phyloP scores from a whole-genome alignment of 352 stramenopile genomes.

The Phytophthora pseudosyringae region DNA sequence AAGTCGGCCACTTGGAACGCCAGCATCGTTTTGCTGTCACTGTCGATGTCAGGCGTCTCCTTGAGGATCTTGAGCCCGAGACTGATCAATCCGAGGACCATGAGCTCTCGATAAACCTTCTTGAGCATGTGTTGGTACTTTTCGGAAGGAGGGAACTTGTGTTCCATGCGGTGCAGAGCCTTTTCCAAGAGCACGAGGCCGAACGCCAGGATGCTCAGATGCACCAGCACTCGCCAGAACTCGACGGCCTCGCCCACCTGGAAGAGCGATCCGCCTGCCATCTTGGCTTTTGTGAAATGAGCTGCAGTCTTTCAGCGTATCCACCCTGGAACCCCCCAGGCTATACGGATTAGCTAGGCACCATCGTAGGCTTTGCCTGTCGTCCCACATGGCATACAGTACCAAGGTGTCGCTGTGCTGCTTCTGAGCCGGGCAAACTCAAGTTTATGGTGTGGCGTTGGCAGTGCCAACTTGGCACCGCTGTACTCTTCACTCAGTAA shows the following conservation, averaged over 20 bases:
- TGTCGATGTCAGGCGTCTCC: slow-evolving; percentile 37
- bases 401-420: neutral
- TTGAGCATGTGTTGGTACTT: slow-evolving; percentile 75
- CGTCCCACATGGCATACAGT: neutral
- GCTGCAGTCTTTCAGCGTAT: slow-evolving; percentile 5
- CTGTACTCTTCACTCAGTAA: neutral
- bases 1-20: slow-evolving; percentile 61
- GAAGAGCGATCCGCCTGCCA: slow-evolving; percentile 49
- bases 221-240: slow-evolving; percentile 51
- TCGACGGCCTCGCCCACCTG: slow-evolving; percentile 58
- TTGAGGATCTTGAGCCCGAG: slow-evolving; percentile 57
- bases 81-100: slow-evolving; percentile 61
- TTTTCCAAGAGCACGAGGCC: slow-evolving; percentile 52
- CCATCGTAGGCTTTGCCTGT: slow-evolving; percentile 19
- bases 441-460: neutral
- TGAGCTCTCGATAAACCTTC: slow-evolving; percentile 65
- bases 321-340: neutral
- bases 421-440: slow-evolving; percentile 10
- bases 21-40: slow-evolving; percentile 42
- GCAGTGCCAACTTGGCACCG: neutral
- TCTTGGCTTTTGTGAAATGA: slow-evolving; percentile 27
- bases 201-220: slow-evolving; percentile 51
- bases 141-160: slow-evolving; percentile 49
- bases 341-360: slow-evolving; percentile 13
- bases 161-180: slow-evolving; percentile 44